phyloP scores from a whole-genome alignment of 2,329 filamentous ascomycete genomes.

The Corynespora cassiicola region DNA sequence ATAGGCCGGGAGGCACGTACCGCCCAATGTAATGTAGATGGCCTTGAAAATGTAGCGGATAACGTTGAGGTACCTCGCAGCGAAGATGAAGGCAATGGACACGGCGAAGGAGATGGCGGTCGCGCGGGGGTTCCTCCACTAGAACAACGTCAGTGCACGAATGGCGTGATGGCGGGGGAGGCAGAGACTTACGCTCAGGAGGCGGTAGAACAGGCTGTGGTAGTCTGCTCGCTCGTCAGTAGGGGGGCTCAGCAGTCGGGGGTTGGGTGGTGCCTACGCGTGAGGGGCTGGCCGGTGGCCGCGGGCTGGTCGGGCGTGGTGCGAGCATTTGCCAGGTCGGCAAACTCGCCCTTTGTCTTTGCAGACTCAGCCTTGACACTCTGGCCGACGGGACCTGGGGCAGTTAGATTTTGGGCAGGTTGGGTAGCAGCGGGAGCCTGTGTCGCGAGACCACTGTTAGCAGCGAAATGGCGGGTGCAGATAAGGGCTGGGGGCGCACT shows the following conservation, averaged over 20 bases:
- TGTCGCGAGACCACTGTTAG: conserved; percentile 39
- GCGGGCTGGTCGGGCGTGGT: conserved; percentile 61
- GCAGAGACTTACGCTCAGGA: conserved; percentile 61
- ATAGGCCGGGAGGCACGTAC: conserved; percentile 46
- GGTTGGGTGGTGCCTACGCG: conserved; percentile 53
- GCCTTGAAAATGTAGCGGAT: conserved; percentile 68
- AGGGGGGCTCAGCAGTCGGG: neutral
- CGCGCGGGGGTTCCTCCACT: conserved; percentile 71
- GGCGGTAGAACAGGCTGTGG: conserved; percentile 71
- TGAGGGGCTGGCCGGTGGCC: conserved; percentile 67
- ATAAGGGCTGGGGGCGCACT: conserved; percentile 23
- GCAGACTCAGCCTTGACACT: conserved; percentile 63
- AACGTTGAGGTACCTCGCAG: conserved; percentile 67
- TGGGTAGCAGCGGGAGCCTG: conserved; percentile 34
- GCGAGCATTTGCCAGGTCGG: conserved; percentile 62
- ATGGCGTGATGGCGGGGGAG: neutral
- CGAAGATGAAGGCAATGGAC: conserved; percentile 66
- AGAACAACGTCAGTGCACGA: conserved; percentile 17
- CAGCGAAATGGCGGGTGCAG: conserved; percentile 10
- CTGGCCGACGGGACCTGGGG: conserved; percentile 61
- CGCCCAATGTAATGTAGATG: conserved; percentile 64
- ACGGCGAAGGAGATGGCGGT: conserved; percentile 66
- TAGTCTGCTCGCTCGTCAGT: conserved; percentile 58
- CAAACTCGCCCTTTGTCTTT: conserved; percentile 64
- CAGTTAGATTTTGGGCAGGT: conserved; percentile 27